Percentiles rank a stretch among this genome's conserved stretches.
phyloP scores from a whole-genome alignment of 768 basidiomycete species.

The Serpula lacrymans region DNA sequence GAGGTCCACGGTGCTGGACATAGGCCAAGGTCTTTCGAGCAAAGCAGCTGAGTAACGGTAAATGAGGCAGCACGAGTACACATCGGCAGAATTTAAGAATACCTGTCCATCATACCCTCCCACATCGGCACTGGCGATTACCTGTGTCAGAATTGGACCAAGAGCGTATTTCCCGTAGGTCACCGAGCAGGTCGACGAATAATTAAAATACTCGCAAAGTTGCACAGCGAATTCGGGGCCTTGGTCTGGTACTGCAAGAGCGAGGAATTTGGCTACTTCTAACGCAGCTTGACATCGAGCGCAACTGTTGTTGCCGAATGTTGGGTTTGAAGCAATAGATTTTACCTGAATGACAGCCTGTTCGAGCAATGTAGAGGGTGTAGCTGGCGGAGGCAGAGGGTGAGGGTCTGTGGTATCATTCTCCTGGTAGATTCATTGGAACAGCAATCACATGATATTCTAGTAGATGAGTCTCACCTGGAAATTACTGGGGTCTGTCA shows the following conservation, averaged over 20 bases:
- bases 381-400: conserved; percentile 57
- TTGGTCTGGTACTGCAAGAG: conserved; percentile 58
- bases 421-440: no score
- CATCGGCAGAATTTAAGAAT: background rate
- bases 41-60: conserved; percentile 42
- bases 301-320: conserved; percentile 53
- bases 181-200: conserved; percentile 47
- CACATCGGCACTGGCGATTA: conserved; percentile 66
- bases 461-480: conserved; percentile 25
- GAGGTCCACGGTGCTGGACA: conserved; percentile 58
- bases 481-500: conserved; percentile 62
- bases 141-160: conserved; percentile 67
- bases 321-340: conserved; percentile 51
- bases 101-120: conserved; percentile 75
- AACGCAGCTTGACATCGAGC: conserved; percentile 58
- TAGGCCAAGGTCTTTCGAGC: conserved; percentile 53
- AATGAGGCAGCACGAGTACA: background rate
- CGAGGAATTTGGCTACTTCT: conserved; percentile 62
- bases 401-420: conserved; percentile 62
- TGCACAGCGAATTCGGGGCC: conserved; percentile 54
- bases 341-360: conserved; percentile 55
- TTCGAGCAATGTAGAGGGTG: conserved; percentile 41
- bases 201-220: conserved; percentile 59
- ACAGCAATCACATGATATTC: background rate
- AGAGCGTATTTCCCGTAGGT: conserved; percentile 44